Conservation (phyloP, 1,139 yeast genomes). For the Scheffersomyces parashehatae region DNA sequence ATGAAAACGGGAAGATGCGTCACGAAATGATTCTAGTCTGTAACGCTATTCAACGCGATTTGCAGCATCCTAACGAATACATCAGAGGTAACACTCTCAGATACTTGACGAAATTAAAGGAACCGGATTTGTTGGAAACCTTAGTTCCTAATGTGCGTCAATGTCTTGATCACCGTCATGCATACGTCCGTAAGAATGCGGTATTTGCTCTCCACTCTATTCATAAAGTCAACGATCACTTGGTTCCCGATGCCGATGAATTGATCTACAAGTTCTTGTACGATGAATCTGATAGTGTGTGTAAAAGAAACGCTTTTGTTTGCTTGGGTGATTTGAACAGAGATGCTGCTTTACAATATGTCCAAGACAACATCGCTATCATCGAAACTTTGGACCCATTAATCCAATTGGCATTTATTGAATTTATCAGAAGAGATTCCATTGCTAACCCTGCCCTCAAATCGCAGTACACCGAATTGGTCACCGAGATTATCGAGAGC, state of each 20-base stretch:
- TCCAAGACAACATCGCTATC: constrained; percentile 67
- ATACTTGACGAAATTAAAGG: constrained; percentile 85
- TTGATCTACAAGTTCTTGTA: constrained; percentile 70
- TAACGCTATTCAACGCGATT: constrained; percentile 95
- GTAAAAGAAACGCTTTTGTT: constrained; percentile 94
- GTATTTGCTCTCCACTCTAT: constrained; percentile 87
- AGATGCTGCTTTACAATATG: constrained; percentile 78
- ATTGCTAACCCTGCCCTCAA: constrained; percentile 61
- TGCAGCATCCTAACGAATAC: constrained; percentile 97
- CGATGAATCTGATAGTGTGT: constrained; percentile 88
- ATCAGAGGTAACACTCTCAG: constrained; percentile 94
- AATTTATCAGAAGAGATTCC: constrained; percentile 87
- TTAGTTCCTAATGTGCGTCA: constrained; percentile 89
- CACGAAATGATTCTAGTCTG: constrained; percentile 99
- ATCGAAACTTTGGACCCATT: constrained; percentile 78
- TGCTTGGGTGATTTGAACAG: constrained; percentile 82
- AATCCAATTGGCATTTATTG: constrained; percentile 86
- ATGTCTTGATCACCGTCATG: constrained; percentile 94
- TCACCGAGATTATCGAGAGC: constrained; percentile 72
- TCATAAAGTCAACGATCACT: constrained; percentile 77
- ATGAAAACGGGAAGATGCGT: constrained; percentile 84
- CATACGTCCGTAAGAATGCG: constrained; percentile 97
- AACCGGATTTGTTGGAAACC: constrained; percentile 92
- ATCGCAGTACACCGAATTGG: constrained; percentile 68
- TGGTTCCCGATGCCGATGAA: constrained; percentile 94